Evolutionary conservation across 2,329 filamentous ascomycete species (phyloP).

Genomic region (Chrysoporthe cubensis): DNA sequence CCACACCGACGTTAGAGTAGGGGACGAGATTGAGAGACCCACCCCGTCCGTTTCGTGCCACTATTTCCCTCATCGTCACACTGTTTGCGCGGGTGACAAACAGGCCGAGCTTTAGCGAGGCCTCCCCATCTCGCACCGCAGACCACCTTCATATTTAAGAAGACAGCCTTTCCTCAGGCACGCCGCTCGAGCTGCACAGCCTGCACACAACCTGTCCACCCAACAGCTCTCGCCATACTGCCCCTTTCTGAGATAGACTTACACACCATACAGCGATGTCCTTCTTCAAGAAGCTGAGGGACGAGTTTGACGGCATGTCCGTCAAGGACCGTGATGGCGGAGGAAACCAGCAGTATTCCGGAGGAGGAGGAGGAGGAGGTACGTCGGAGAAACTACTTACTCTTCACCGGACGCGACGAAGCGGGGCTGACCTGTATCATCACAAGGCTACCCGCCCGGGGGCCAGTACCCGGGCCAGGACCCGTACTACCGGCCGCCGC

Average conservation of each 20-base stretch:
- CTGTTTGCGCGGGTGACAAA: neutral
- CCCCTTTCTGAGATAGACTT: neutral
- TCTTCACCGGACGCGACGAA: too few relatives aligned
- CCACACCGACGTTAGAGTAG: neutral
- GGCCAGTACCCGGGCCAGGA: slow-evolving; percentile 23
- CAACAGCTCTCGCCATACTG: neutral
- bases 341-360: slow-evolving; percentile 28
- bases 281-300: slow-evolving; percentile 42
- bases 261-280: slow-evolving; percentile 33
- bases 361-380: slow-evolving; percentile 18
- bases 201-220: neutral
- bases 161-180: neutral
- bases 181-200: neutral
- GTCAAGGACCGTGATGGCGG: slow-evolving; percentile 37
- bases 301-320: slow-evolving; percentile 46
- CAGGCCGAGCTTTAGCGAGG: neutral
- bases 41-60: slow-evolving; percentile 10
- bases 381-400: too few relatives aligned
- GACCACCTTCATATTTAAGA: slow-evolving; percentile 13
- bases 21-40: slow-evolving; percentile 23
- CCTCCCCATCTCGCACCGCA: neutral
- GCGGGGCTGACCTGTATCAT: slow-evolving; percentile 9
- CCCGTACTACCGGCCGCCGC: slow-evolving; percentile 17
- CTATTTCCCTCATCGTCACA: slow-evolving; percentile 7
- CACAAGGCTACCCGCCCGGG: slow-evolving; percentile 23